A percentile compares a stretch with the other conserved stretches of the same genome.
phyloP scores from a whole-genome alignment of 2,329 filamentous ascomycete species.

The Stagonosporopsis cucurbitacearum region DNA sequence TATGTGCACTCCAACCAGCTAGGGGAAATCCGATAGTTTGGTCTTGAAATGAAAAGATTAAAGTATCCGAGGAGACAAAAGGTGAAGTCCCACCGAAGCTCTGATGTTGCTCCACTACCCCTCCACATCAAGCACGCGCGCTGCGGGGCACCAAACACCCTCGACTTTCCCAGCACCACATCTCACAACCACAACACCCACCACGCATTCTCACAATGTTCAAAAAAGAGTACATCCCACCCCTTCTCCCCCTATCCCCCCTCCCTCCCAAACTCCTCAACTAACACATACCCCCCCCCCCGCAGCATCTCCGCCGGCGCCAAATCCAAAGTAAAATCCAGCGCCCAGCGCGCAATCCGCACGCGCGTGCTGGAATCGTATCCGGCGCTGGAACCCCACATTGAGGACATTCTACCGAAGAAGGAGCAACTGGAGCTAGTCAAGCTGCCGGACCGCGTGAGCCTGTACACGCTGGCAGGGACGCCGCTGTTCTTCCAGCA shows the following conservation, averaged over 20 bases:
- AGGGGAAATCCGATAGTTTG: not conserved
- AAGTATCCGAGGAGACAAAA: not conserved
- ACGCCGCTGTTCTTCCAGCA: slow-evolving; percentile 92
- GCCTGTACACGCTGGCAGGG: slow-evolving; percentile 81
- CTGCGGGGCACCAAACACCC: slow-evolving; percentile 19
- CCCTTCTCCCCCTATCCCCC: too few relatives aligned
- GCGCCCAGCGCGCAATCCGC: slow-evolving; percentile 85
- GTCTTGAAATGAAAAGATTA: not conserved
- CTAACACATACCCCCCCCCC: slow-evolving; percentile 72
- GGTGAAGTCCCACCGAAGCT: not conserved
- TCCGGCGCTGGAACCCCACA: slow-evolving; percentile 82
- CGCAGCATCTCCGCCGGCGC: slow-evolving; percentile 74
- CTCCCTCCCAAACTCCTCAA: not conserved
- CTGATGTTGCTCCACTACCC: slow-evolving; percentile 8
- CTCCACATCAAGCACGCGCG: slow-evolving; percentile 8
- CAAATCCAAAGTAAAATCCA: slow-evolving; percentile 97
- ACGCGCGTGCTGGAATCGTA: slow-evolving; percentile 82
- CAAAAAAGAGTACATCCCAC: slow-evolving; percentile 43
- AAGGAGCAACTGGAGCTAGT: slow-evolving; percentile 89
- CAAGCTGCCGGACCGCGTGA: slow-evolving; percentile 90
- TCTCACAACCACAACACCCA: not conserved
- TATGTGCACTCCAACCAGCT: not conserved
- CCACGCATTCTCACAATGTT: slow-evolving; percentile 43
- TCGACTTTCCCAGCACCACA: not conserved
- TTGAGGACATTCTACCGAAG: slow-evolving; percentile 94